Percentiles rank a stretch among this genome's conserved stretches.
These are phyloP conservation scores for Misopates orontium DNA, from an alignment of 257 asterid genomes.

Conservation along the genomic window DNA sequence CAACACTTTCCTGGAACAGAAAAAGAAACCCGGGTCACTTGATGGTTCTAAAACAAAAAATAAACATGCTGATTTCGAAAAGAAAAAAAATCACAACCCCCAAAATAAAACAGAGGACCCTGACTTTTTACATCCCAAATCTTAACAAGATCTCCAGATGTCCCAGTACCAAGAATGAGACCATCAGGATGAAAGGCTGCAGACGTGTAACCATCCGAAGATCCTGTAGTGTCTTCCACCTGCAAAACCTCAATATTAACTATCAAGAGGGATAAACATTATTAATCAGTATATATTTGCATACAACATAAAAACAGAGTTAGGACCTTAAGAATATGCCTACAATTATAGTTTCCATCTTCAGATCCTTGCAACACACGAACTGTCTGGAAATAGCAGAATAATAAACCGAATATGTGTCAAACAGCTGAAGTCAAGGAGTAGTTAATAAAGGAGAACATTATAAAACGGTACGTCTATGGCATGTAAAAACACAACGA, in stretches of 20 bases:
- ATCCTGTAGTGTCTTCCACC: conserved; percentile 77
- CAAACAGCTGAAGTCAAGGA: not conserved
- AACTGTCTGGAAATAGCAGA: conserved; percentile 71
- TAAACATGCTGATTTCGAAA: not conserved
- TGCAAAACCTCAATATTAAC: conserved; percentile 32
- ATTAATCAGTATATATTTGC: not conserved
- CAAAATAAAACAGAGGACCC: conserved; percentile 38
- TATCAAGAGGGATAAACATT: not conserved
- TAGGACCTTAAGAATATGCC: conserved; percentile 72
- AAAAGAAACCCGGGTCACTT: not conserved
- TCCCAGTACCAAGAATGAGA: conserved; percentile 96
- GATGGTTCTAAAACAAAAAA: not conserved
- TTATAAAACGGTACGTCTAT: not conserved
- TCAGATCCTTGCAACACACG: conserved; percentile 89
- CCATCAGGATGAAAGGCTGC: conserved; percentile 99
- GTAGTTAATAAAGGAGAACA: not conserved
- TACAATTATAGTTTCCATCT: conserved; percentile 66
- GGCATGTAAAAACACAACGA: no score
- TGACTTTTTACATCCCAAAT: conserved; percentile 99
- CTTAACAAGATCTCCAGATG: conserved; percentile 68
- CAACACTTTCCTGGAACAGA: conserved; percentile 72
- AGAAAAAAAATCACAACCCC: conserved; percentile 10
- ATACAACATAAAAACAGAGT: conserved; percentile 18
- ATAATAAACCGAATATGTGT: conserved; percentile 13
- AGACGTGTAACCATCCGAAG: conserved; percentile 78